These are phyloP conservation scores for Pugionium dolabratum DNA, from an alignment of 345 rosid species.

Conservation along the genomic window DNA sequence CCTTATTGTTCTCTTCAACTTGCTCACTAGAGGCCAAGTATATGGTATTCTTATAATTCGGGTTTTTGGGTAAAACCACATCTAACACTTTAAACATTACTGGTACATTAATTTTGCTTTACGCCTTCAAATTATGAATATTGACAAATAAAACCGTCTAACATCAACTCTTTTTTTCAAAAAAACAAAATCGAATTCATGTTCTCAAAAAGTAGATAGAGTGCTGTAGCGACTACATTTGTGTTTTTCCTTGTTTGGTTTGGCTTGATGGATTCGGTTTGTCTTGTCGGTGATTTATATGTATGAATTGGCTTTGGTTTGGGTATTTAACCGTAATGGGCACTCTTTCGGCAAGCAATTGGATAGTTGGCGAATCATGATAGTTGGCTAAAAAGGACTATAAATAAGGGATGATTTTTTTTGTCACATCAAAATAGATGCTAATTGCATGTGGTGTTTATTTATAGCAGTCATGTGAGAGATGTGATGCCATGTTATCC, in stretches of 20 bases:
- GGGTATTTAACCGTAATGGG: conserved; percentile 6
- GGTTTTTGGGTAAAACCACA: not conserved
- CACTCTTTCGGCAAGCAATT: not conserved
- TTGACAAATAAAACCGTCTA: too few relatives aligned
- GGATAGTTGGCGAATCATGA: too few relatives aligned
- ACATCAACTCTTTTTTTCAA: too few relatives aligned
- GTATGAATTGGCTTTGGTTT: too few relatives aligned
- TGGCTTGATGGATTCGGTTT: not conserved
- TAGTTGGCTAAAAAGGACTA: too few relatives aligned
- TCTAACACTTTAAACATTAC: too few relatives aligned
- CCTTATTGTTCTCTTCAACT: not conserved
- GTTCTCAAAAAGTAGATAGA: too few relatives aligned
- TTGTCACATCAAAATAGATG: conserved; percentile 6
- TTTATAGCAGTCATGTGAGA: conserved; percentile 37
- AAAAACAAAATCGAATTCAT: too few relatives aligned
- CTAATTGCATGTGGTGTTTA: conserved; percentile 23
- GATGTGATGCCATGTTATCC: conserved; percentile 40
- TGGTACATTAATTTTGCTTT: too few relatives aligned
- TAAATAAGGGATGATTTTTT: not conserved
- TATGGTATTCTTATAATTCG: not conserved
- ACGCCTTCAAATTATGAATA: too few relatives aligned
- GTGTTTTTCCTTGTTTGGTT: too few relatives aligned
- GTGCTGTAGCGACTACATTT: too few relatives aligned
- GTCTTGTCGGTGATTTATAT: not conserved
- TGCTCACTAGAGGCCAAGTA: conserved; percentile 6